Conservation (phyloP, 805 yeast genomes). For the Starmerella gropengiesseri region DNA sequence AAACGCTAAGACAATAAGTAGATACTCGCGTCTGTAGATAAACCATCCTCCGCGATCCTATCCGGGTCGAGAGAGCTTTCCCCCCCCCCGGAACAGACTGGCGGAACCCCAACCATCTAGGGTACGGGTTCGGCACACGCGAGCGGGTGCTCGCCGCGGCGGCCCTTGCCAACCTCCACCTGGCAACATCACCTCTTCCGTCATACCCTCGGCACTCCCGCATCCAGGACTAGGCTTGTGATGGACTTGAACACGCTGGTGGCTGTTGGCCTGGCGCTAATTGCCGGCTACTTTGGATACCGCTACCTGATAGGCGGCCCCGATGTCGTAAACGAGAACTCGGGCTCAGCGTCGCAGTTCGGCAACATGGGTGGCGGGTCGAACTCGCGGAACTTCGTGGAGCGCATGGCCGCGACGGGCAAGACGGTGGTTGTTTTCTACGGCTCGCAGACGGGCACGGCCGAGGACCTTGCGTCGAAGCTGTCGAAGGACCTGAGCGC, state of each 20-base stretch:
- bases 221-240: too few species aligned
- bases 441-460: conserved; percentile 98
- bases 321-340: conserved; percentile 12
- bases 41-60: too few species aligned
- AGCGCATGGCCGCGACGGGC: conserved; percentile 40
- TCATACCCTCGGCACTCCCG: too few species aligned
- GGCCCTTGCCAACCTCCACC: too few species aligned
- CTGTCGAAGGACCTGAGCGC: conserved; percentile 80
- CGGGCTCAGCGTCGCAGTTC: conserved; percentile 1
- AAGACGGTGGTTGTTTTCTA: conserved; percentile 73
- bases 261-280: conserved; percentile 18
- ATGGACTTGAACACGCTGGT: conserved; percentile 6
- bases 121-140: too few species aligned
- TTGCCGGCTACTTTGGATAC: conserved; percentile 19
- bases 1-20: too few species aligned
- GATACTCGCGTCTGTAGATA: too few species aligned
- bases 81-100: too few species aligned
- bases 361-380: conserved; percentile 2
- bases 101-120: too few species aligned
- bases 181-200: neutral
- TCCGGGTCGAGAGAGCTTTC: too few species aligned
- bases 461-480: conserved; percentile 90
- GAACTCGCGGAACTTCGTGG: conserved; percentile 24
- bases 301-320: conserved; percentile 16
- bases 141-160: too few species aligned